Percentiles rank a stretch among this genome's conserved stretches.
phyloP scores from a whole-genome alignment of 176 grass and related monocot species.

The Aegilops tauschii region DNA sequence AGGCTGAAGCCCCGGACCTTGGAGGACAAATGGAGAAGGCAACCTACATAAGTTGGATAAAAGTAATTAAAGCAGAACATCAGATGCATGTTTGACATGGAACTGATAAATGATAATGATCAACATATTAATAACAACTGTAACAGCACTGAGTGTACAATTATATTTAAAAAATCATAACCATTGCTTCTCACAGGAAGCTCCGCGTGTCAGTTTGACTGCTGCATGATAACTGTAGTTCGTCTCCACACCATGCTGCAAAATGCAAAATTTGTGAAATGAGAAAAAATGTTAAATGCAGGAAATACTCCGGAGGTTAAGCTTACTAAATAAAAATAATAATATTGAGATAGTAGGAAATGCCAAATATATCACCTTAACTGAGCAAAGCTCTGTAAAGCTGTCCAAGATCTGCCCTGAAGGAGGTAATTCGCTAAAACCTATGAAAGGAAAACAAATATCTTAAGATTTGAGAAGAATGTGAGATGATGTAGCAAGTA shows the following conservation, averaged over 20 bases:
- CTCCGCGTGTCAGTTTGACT: conserved; percentile 44
- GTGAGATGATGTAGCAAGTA: neutral
- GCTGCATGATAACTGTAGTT: conserved; percentile 47
- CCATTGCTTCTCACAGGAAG: conserved; percentile 59
- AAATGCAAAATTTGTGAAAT: conserved; percentile 1
- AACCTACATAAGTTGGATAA: conserved; percentile 47
- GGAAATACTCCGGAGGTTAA: neutral
- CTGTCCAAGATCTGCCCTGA: conserved; percentile 55
- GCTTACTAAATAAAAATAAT: neutral
- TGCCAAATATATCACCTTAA: conserved; percentile 57
- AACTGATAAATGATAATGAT: neutral
- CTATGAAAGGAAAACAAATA: conserved; percentile 24
- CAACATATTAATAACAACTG: neutral
- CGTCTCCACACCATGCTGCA: conserved; percentile 63
- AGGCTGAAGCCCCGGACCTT: conserved; percentile 65
- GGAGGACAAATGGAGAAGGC: conserved; percentile 75
- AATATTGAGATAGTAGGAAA: neutral
- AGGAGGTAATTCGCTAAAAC: conserved; percentile 62
- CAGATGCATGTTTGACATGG: conserved; percentile 1
- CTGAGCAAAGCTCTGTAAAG: conserved; percentile 59
- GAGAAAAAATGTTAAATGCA: neutral
- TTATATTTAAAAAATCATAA: conserved; percentile 19
- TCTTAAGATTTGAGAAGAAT: neutral
- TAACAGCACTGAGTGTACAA: conserved; percentile 8
- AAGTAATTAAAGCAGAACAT: conserved; percentile 5